phyloP scores from a whole-genome alignment of 2,329 filamentous ascomycete genomes.

The Pseudocercospora musae region DNA sequence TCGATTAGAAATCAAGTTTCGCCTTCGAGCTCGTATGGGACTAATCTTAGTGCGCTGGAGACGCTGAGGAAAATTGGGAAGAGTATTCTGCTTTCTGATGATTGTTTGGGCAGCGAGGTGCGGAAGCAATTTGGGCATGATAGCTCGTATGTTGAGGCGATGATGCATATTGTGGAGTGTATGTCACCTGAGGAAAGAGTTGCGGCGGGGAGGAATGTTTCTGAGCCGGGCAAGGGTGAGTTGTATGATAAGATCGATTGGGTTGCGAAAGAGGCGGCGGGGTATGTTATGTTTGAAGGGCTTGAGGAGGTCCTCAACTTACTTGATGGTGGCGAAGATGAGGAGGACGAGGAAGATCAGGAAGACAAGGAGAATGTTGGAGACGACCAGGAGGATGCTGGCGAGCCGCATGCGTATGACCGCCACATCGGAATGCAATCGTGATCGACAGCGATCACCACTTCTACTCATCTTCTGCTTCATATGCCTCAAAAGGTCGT shows the following conservation, averaged over 20 bases:
- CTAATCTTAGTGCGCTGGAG: slow-evolving; percentile 11
- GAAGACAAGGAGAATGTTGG: too few species aligned
- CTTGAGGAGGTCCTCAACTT: neutral
- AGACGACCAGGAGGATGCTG: too few species aligned
- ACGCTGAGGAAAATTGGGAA: slow-evolving; percentile 10
- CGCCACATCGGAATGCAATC: too few species aligned
- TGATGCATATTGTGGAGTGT: neutral
- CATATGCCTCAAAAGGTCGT: neutral
- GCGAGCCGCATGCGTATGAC: too few species aligned
- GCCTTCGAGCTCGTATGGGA: slow-evolving; percentile 1
- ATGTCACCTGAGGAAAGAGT: slow-evolving; percentile 1
- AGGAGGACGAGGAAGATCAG: neutral
- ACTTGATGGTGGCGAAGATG: neutral
- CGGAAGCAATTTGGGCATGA: slow-evolving; percentile 5
- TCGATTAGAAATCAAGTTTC: neutral
- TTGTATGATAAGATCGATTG: slow-evolving; percentile 10
- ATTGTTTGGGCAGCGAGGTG: slow-evolving; percentile 5
- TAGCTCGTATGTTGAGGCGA: neutral
- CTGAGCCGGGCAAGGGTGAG: slow-evolving; percentile 3
- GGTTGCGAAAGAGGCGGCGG: neutral
- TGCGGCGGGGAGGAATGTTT: slow-evolving; percentile 3
- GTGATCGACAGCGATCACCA: too few species aligned
- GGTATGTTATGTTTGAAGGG: neutral
- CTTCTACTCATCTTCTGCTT: neutral
- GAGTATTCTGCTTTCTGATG: slow-evolving; percentile 3